Evolutionary conservation across 495 filamentous ascomycete genomes (phyloP), one percentile per base, ranked within the genome.

Genomic region (Annulohypoxylon maeteangense): DNA sequence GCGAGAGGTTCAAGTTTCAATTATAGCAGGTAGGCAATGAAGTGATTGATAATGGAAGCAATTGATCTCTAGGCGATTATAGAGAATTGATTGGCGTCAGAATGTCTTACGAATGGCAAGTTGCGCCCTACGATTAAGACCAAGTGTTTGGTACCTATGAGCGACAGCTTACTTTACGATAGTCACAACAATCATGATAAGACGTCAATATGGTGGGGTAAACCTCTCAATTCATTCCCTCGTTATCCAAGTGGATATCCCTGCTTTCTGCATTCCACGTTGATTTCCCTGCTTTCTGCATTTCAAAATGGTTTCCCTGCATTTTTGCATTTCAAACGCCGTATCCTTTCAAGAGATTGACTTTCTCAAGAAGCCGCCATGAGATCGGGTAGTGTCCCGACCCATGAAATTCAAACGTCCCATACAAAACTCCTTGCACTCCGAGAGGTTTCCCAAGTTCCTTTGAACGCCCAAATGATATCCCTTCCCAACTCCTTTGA

Each of bases 151-250:
- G n/a, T n/a, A n/a, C n/a, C n/a, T n/a, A 16, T 32, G n/a, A 29
- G 1, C 27, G 16, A 34, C 50, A 10, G 11, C 8, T 32, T 20
- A 34, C 10, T 5, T 54, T n/a, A 22, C 29, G 8, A 50, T 50
- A 22, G 27, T 40, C 36, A 40, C 4, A 12, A 40, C 0, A n/a
- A 20, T 18, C 29, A 54, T 29, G 50, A 54, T 54, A 12, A 34
- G 27, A 27, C 11, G 6, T 34, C 29, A 34, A 54, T n/a, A 11
- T 54, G 10, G 50, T 34, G 29, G 48, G 50, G 20, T 54, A n/a
- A 50, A 50, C 47, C 20, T 51, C 12, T 54, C 14, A 20, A 18
- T 54, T 54, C n/a, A 18, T 10, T 53, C 31, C 48, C 48, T 50
- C 11, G 3, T 20, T 50, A 27, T 50, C 23, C 23, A 11, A 25